These are phyloP conservation scores for Phlyctochytrium arcticum DNA, from an alignment of 192 early-diverging fungal species.

Conservation along the genomic window DNA sequence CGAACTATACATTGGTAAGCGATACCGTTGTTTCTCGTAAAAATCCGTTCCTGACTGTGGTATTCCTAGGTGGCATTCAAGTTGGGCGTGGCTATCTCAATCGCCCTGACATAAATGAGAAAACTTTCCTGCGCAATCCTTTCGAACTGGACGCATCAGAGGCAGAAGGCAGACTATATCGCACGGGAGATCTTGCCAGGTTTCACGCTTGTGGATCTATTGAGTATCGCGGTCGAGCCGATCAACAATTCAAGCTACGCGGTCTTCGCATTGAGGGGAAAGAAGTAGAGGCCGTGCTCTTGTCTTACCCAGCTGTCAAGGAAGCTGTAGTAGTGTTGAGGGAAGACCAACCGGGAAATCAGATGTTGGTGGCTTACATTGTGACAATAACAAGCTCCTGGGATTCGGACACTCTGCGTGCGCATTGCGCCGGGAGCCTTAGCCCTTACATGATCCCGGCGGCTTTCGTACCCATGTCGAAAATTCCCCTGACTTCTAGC, in stretches of 20 bases:
- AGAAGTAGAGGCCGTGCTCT: slow-evolving; percentile 4
- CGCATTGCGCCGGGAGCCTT: too few species aligned
- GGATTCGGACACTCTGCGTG: too few species aligned
- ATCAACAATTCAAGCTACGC: slow-evolving; percentile 48
- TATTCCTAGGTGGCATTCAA: slow-evolving; percentile 19
- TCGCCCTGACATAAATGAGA: slow-evolving; percentile 31
- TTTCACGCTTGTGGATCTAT: background rate
- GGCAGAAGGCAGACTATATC: slow-evolving; percentile 17
- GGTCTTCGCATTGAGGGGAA: slow-evolving; percentile 26
- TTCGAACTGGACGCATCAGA: too few species aligned
- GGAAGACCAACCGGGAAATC: background rate
- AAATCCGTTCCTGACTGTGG: too few species aligned
- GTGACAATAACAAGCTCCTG: too few species aligned
- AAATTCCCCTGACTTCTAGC: background rate
- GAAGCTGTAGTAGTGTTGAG: background rate
- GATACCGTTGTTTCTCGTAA: background rate
- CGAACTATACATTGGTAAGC: slow-evolving; percentile 32
- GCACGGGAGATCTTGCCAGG: slow-evolving; percentile 28
- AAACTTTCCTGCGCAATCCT: slow-evolving; percentile 22
- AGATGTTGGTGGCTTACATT: background rate
- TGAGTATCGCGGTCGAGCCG: slow-evolving; percentile 16
- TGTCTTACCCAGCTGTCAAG: background rate
- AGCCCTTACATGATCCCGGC: background rate
- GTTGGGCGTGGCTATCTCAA: slow-evolving; percentile 37
- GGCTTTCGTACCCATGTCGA: background rate